phyloP scores from a whole-genome alignment of 495 filamentous ascomycete genomes.

The Elasticomyces elasticus region DNA sequence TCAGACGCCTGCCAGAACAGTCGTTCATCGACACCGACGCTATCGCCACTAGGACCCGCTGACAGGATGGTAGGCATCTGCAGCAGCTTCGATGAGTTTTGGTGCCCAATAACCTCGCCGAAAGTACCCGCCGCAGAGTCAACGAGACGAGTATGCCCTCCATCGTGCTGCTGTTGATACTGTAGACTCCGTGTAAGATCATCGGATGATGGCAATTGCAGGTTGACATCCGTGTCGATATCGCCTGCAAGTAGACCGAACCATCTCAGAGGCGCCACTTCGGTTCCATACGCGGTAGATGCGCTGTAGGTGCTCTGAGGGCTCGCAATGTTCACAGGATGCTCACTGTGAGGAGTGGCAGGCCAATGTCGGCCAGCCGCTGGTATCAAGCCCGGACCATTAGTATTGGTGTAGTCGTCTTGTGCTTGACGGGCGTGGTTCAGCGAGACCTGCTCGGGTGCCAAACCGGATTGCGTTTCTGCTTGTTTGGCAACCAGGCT shows the following conservation, averaged over 20 bases:
- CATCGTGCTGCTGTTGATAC: conserved; percentile 1
- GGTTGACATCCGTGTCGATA: conserved; percentile 1
- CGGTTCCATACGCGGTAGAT: conserved; percentile 10
- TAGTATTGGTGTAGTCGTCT: background rate
- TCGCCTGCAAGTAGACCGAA: conserved; percentile 20
- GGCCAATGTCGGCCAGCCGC: background rate
- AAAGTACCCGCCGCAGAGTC: background rate
- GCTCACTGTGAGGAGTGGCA: background rate
- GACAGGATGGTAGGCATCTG: conserved; percentile 4
- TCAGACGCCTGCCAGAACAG: conserved; percentile 11
- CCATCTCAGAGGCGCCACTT: conserved; percentile 20
- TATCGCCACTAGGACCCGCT: background rate
- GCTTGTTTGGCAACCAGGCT: too few relatives aligned
- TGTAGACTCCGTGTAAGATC: background rate
- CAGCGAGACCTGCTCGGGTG: too few relatives aligned
- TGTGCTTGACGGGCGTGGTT: background rate
- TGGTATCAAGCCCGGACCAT: too few relatives aligned
- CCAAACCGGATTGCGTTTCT: background rate
- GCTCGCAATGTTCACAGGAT: background rate
- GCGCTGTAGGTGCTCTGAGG: conserved; percentile 16
- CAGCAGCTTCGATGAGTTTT: conserved; percentile 6
- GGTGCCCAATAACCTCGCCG: background rate
- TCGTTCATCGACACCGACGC: conserved; percentile 2
- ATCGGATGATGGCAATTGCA: conserved; percentile 7
- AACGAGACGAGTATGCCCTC: background rate